Percentiles rank a stretch among this genome's conserved stretches.
Conservation (phyloP, 2,329 filamentous ascomycete species). For the Talaromyces sp. region DNA sequence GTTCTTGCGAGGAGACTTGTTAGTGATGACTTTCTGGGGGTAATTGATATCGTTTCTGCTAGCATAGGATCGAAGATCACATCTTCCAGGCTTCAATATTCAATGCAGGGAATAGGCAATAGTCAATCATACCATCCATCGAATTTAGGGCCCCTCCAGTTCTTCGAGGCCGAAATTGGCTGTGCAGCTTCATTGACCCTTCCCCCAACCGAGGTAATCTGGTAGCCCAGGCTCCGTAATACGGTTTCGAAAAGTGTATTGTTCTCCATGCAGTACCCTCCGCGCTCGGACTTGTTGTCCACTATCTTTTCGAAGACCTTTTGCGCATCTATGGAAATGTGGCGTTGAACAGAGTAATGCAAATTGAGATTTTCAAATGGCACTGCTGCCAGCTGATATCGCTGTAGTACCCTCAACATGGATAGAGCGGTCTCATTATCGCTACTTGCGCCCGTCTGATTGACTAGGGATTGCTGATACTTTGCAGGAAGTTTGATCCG, state of each 20-base stretch:
- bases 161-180: conserved; percentile 1
- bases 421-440: conserved; percentile 10
- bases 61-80: background rate
- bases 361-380: conserved; percentile 49
- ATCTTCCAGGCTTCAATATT: background rate
- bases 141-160: conserved; percentile 5
- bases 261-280: conserved; percentile 54
- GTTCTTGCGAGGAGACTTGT: conserved; percentile 18
- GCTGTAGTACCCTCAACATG: conserved; percentile 12
- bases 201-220: conserved; percentile 15
- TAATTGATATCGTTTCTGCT: background rate
- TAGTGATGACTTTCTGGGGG: background rate
- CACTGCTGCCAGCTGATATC: conserved; percentile 13
- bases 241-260: conserved; percentile 46
- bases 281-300: conserved; percentile 15
- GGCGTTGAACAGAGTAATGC: conserved; percentile 40
- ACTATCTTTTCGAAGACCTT: conserved; percentile 47
- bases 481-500: conserved; percentile 12
- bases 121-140: conserved; percentile 5
- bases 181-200: conserved; percentile 5
- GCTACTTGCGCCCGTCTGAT: conserved; percentile 7
- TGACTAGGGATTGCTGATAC: conserved; percentile 9
- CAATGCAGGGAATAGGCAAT: background rate
- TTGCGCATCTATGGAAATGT: conserved; percentile 39
- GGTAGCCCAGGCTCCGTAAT: conserved; percentile 43